These are phyloP conservation scores for Kurtzmaniella quercitrusa DNA, from an alignment of 1,139 yeast species.

Conservation along the genomic window DNA sequence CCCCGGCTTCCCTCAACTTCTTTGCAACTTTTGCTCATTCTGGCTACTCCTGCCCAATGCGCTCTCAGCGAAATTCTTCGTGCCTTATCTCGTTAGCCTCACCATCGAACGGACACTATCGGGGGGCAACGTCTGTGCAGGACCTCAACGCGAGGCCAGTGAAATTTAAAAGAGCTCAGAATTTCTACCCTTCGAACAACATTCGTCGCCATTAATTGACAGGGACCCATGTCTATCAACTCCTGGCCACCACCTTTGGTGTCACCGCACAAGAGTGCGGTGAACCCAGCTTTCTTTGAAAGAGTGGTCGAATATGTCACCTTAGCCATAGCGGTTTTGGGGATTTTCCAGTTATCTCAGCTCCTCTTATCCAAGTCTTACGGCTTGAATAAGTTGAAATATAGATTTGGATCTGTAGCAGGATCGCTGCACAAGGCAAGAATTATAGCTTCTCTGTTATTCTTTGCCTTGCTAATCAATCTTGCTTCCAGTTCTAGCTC, in stretches of 20 bases:
- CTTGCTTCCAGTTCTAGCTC: slow-evolving; percentile 2
- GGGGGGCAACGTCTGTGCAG: too few relatives aligned
- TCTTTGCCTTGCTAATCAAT: background rate
- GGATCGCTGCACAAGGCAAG: background rate
- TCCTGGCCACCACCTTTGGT: slow-evolving; percentile 10
- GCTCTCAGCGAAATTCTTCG: too few relatives aligned
- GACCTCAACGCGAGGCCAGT: too few relatives aligned
- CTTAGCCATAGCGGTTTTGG: slow-evolving; percentile 10
- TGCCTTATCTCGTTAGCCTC: too few relatives aligned
- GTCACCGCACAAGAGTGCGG: slow-evolving; percentile 13
- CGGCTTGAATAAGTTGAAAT: slow-evolving; percentile 13
- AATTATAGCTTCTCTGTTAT: slow-evolving; percentile 6
- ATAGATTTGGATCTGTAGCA: slow-evolving; percentile 14
- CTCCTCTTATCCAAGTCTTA: slow-evolving; percentile 10
- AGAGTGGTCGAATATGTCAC: slow-evolving; percentile 4
- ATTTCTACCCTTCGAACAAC: too few relatives aligned
- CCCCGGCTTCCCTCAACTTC: too few relatives aligned
- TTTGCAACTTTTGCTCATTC: too few relatives aligned
- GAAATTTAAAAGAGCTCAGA: too few relatives aligned
- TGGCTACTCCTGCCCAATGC: too few relatives aligned
- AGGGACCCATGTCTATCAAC: background rate
- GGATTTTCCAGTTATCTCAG: slow-evolving; percentile 8
- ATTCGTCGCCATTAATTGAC: too few relatives aligned
- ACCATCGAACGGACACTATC: too few relatives aligned
- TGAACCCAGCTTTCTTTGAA: slow-evolving; percentile 14